Evolutionary conservation across 2,329 filamentous ascomycete species (phyloP).

Genomic region (Xylogone sp.): DNA sequence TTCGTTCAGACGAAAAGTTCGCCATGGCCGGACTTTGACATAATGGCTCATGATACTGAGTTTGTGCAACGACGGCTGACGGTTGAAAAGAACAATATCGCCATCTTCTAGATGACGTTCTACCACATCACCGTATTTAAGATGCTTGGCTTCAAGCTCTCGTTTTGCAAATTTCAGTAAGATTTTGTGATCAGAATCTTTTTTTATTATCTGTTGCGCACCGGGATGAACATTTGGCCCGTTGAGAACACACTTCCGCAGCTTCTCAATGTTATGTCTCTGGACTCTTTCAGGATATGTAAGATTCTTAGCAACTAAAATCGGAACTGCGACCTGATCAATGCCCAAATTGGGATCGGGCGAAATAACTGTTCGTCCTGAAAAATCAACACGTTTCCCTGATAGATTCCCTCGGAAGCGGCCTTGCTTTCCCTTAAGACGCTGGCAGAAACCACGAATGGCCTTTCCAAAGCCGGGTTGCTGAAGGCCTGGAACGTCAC

Average conservation of each 20-base stretch:
- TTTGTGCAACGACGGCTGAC: constrained; percentile 95
- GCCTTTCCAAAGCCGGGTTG: constrained; percentile 83
- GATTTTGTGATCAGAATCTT: constrained; percentile 64
- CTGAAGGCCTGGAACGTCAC: constrained; percentile 88
- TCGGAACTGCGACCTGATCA: constrained; percentile 88
- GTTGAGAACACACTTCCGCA: constrained; percentile 69
- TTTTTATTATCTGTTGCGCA: constrained; percentile 76
- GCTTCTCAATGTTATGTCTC: constrained; percentile 78
- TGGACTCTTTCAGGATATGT: constrained; percentile 92
- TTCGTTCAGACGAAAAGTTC: constrained; percentile 94
- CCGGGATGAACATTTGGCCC: constrained; percentile 81
- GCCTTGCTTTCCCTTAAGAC: constrained; percentile 94
- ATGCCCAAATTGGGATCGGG: constrained; percentile 93
- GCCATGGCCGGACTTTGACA: constrained; percentile 89
- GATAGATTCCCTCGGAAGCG: constrained; percentile 96
- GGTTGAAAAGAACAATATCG: constrained; percentile 96
- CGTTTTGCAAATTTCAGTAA: constrained; percentile 73
- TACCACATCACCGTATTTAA: constrained; percentile 82
- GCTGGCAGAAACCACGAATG: constrained; percentile 90
- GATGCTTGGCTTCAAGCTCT: constrained; percentile 65
- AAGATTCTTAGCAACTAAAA: constrained; percentile 90
- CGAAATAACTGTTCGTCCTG: constrained; percentile 93
- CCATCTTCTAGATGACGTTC: constrained; percentile 94
- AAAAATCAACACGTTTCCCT: constrained; percentile 98
- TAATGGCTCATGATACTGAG: constrained; percentile 97